phyloP scores from a whole-genome alignment of 495 filamentous ascomycete species.

The Penicillium bialowiezense region DNA sequence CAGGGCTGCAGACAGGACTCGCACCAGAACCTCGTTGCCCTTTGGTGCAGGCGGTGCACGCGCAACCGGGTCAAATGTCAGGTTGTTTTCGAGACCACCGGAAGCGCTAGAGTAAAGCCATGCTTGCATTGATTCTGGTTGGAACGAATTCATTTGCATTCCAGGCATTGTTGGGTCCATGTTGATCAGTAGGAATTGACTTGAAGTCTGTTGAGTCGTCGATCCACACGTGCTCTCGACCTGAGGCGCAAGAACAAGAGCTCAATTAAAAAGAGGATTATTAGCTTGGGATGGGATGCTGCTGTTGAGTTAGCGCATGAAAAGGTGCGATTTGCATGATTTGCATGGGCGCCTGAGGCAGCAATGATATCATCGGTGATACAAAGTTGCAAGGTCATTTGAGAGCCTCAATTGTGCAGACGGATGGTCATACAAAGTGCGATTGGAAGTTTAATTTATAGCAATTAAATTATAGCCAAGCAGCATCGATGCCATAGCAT shows the following conservation, averaged over 20 bases:
- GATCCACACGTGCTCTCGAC: too few relatives aligned
- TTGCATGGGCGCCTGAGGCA: not conserved
- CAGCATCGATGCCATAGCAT: too few relatives aligned
- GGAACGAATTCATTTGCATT: constrained; percentile 2
- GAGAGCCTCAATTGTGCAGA: not conserved
- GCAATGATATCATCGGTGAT: not conserved
- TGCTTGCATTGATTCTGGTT: constrained; percentile 49
- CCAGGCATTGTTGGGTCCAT: constrained; percentile 2
- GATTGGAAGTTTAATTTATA: too few relatives aligned
- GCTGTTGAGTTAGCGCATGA: not conserved
- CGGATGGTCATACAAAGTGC: too few relatives aligned
- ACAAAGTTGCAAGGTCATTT: not conserved
- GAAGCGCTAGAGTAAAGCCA: constrained; percentile 52
- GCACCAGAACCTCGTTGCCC: constrained; percentile 48
- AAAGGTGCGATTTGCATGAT: not conserved
- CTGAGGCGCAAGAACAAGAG: too few relatives aligned
- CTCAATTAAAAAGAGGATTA: too few relatives aligned
- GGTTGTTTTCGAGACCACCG: constrained; percentile 52
- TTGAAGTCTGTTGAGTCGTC: not conserved
- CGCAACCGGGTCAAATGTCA: constrained; percentile 40
- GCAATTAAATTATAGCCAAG: too few relatives aligned
- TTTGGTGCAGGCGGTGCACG: constrained; percentile 32
- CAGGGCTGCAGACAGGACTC: constrained; percentile 49
- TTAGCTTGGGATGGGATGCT: not conserved
- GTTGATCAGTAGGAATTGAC: not conserved